Evolutionary conservation across 768 basidiomycete genomes (phyloP), one percentile per base, ranked within the genome.

Genomic region (Leucosporidium yakuticum): DNA sequence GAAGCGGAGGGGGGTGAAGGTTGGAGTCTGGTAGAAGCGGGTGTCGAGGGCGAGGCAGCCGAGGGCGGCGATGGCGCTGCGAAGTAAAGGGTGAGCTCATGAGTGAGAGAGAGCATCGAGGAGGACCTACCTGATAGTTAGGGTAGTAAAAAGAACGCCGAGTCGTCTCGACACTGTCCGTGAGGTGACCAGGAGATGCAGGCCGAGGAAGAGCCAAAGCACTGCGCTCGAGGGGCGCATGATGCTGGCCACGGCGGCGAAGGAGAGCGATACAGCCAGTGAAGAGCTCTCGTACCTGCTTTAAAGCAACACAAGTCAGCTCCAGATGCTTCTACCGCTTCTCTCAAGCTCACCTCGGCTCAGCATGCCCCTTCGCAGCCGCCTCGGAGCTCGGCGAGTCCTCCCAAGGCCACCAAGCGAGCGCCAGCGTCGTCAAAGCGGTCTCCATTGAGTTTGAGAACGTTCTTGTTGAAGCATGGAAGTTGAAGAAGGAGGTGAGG

Each of bases 401-500:
- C 4, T 70, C 55, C 50, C 79, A 76, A 0, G 81, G 93, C 79
- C 89, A 97, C 75, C 83, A 83, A 19, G 81, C 80, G 64, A 95
- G 83, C 1, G 93, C 94, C 51, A 88, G 79, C 0, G 86, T 86
- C 0, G 89, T 88, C 53, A 98, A 79, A 0, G 90, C 86, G 0
- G 92, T 92, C 76, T 99, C 96, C 32, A 94, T 80, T 19, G 92
- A 94, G 77, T 97, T 99, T 36, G 91, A 94, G 62, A 98, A 80
- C 1, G 93, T 90, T 47, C 96, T 84, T 5, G 93, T 88, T 31
- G 96, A 81, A 1, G 90, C 84, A 62, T 94, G 82, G 0, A 84
- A 85, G 78, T 98, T 85, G 80, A 97, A 98, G 76, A 95, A 85
- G 7, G 90, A 94, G 1, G 87, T 85, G 60, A 95, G 91, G 90